Conservation (phyloP, 192 early-diverging fungal genomes). For the Globomyces pollinis-pini region DNA sequence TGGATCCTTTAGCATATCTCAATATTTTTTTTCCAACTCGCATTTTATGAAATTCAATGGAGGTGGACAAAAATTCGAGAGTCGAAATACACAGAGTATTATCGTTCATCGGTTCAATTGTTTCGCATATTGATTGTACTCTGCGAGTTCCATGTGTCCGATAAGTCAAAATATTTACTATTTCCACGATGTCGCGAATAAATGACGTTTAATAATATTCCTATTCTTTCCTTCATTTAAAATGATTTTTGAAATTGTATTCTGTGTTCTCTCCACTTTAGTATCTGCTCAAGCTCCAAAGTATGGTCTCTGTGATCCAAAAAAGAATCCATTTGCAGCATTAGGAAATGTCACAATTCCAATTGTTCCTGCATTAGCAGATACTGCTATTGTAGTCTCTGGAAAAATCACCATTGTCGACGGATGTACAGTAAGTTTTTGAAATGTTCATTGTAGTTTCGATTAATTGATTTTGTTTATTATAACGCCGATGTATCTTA, state of each 20-base stretch:
- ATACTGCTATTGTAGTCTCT: background rate
- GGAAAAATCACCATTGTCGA: conserved; percentile 2
- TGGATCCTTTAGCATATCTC: conserved; percentile 19
- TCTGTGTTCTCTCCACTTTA: background rate
- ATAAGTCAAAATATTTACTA: too few relatives aligned
- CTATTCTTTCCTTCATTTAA: too few relatives aligned
- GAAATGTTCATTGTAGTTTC: background rate
- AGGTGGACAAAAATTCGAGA: too few relatives aligned
- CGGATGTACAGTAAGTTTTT: background rate
- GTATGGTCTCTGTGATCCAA: conserved; percentile 6
- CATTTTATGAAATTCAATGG: too few relatives aligned
- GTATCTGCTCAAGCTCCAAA: background rate
- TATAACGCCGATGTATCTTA: conserved; percentile 3
- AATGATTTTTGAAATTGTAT: too few relatives aligned
- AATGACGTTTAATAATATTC: too few relatives aligned
- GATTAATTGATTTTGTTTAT: background rate
- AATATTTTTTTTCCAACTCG: too few relatives aligned
- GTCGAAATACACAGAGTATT: too few relatives aligned
- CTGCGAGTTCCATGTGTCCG: too few relatives aligned
- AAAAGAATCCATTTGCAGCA: background rate
- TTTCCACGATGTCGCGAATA: too few relatives aligned
- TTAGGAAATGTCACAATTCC: background rate
- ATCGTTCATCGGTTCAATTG: too few relatives aligned
- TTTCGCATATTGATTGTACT: too few relatives aligned
- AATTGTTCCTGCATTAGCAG: background rate